Percentiles rank a stretch among this genome's conserved stretches.
Conservation (phyloP, 1,284 basidiomycete species). For the Boletus smithii region DNA sequence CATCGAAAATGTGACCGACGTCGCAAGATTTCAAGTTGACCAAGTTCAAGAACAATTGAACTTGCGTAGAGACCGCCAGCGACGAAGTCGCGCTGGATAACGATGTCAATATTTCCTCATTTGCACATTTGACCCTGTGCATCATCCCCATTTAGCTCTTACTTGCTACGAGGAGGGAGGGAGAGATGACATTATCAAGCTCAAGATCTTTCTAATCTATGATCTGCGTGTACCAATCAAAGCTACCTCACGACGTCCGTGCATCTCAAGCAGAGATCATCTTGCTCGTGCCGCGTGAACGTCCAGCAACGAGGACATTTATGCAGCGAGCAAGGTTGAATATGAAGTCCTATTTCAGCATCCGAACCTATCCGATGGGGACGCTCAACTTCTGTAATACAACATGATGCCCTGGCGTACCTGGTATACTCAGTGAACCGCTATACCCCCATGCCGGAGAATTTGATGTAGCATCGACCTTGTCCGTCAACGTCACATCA, state of each 20-base stretch:
- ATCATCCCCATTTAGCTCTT: too few species aligned
- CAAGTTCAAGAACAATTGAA: conserved; percentile 6
- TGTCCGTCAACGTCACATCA: conserved; percentile 49
- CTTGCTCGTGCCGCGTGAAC: conserved; percentile 27
- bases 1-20: conserved; percentile 27
- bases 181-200: not conserved
- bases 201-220: not conserved
- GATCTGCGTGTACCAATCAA: conserved; percentile 4
- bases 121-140: conserved; percentile 12
- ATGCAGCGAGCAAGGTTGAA: conserved; percentile 22
- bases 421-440: conserved; percentile 40
- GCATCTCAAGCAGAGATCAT: conserved; percentile 29
- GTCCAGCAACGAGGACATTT: conserved; percentile 37
- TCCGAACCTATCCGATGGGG: conserved; percentile 15
- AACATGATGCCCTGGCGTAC: conserved; percentile 32
- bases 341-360: conserved; percentile 16
- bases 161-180: too few species aligned
- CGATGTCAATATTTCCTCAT: conserved; percentile 5
- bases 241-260: conserved; percentile 19
- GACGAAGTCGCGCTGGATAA: too few species aligned
- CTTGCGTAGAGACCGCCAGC: not conserved
- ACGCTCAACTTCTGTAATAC: not conserved
- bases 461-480: conserved; percentile 37
- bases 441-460: conserved; percentile 49
- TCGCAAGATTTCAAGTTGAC: conserved; percentile 1